Evolutionary conservation across 1,284 basidiomycete genomes (phyloP).

Genomic region (Hortiboletus rubellus): DNA sequence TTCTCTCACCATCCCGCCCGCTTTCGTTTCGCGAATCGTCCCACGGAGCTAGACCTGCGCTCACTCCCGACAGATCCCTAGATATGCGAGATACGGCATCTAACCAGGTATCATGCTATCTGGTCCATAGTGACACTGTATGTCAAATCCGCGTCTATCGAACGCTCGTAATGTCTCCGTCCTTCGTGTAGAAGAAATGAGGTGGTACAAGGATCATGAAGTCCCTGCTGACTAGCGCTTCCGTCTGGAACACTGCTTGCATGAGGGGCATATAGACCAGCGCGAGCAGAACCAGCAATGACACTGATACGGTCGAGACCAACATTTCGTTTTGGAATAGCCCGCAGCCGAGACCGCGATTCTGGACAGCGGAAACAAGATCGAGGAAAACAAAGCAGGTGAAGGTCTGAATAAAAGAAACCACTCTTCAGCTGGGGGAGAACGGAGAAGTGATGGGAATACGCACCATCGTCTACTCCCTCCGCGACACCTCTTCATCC

Average conservation of each 20-base stretch:
- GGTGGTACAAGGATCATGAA: conserved; percentile 65
- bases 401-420: conserved; percentile 63
- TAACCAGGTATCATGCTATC: conserved; percentile 38
- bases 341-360: conserved; percentile 83
- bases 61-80: background rate
- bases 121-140: conserved; percentile 41
- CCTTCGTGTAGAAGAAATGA: conserved; percentile 81
- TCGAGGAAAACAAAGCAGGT: conserved; percentile 97
- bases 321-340: conserved; percentile 87
- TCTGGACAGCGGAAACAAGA: conserved; percentile 92
- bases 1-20: conserved; percentile 30
- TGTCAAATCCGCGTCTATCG: conserved; percentile 40
- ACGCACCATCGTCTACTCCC: conserved; percentile 93
- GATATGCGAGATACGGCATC: conserved; percentile 1
- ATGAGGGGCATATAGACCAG: conserved; percentile 90
- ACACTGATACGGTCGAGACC: conserved; percentile 81
- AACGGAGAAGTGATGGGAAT: background rate
- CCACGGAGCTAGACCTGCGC: background rate
- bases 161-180: conserved; percentile 76
- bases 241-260: conserved; percentile 94
- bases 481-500: conserved; percentile 76
- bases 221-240: conserved; percentile 70
- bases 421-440: background rate
- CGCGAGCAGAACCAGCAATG: conserved; percentile 79
- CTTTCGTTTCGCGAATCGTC: conserved; percentile 25